Base-by-base conservation (phyloP, 768 basidiomycete species). In the Lactarius indigo region DNA sequence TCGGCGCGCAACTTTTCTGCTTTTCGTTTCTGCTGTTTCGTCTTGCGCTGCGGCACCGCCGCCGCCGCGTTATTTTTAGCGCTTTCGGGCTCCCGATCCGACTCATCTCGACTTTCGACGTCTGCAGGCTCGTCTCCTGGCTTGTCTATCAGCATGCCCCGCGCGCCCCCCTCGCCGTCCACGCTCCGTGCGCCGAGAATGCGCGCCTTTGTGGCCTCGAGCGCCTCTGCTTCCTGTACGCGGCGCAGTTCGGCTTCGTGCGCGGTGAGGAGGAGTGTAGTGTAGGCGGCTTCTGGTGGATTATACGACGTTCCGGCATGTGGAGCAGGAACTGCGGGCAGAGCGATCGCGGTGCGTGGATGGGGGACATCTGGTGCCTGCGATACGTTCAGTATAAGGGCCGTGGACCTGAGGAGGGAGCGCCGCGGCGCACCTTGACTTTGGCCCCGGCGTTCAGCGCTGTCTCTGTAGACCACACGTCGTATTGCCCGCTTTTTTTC, bases 281-380 rank as follows among this genome's bases (percentile, higher is more conserved):
- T 83, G 71, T 96, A 91, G 0, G 88, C 86, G 4, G 84, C 81
- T 1, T 83, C 85, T 0, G 87, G 86, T 0, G 95, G 95, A 74
- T 97, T 97, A 74, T 98, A 98, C 20, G 93, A 95, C 3, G 89
- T 84, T 23, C 95, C 95, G 37, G 85, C 86, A 70, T 92, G 91
- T 0, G 95, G 95, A 3, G 86, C 78, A 1, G 79, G 71, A 0
- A 94, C 84, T 1, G 92, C 89, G 1, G 89, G 85, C 0, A 90
- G 69, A 10, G 83, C 80, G 66, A 92, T 92, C 26, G 75, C 64
- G 26, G 84, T 72, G 47, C 84, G 82, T 0, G 82, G 81, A 62
- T 83, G 80, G 12, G 74, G 73, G 3, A 79, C 74, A 0, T 78
- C 70, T 7, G 88, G 88, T 52, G 83, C 78, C 86, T 89, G 65